phyloP scores from a whole-genome alignment of 73 alveolate species.

The Paramecium octaurelia region DNA sequence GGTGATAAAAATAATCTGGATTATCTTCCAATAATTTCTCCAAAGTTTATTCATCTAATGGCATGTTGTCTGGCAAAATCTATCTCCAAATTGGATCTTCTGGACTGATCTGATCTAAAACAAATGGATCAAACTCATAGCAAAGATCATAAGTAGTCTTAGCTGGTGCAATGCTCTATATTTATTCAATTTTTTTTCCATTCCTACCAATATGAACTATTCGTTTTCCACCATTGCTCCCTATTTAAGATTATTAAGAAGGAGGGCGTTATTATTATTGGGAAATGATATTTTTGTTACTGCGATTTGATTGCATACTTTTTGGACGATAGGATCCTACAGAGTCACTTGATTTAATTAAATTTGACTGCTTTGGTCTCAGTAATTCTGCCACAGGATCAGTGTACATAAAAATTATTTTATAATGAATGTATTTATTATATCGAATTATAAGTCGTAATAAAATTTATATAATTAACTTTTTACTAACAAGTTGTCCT shows the following conservation, averaged over 20 bases:
- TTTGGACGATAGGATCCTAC: conserved; percentile 18
- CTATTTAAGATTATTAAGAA: neutral
- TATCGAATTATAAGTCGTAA: neutral
- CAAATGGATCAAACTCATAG: conserved; percentile 29
- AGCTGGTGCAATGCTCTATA: neutral
- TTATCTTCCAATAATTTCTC: conserved; percentile 25
- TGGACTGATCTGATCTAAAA: neutral
- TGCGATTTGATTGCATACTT: neutral
- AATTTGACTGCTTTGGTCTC: neutral
- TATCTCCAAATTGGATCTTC: conserved; percentile 45
- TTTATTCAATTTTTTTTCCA: conserved; percentile 25
- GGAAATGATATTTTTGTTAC: neutral
- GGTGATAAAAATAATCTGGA: conserved; percentile 43
- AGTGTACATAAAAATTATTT: neutral
- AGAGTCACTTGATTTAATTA: neutral
- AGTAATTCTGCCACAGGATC: conserved; percentile 48
- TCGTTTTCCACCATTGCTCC: conserved; percentile 13
- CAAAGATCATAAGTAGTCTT: neutral
- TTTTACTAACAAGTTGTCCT: neutral
- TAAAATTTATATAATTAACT: neutral
- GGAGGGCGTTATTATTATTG: conserved; percentile 23
- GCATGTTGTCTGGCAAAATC: neutral
- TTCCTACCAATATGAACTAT: conserved; percentile 12
- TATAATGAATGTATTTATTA: neutral
- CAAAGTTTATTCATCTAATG: conserved; percentile 17